Percentiles rank a stretch among this genome's conserved stretches.
Evolutionary conservation across 139 green algal genomes (phyloP).

Genomic region (Chlamydomonas incerta): DNA sequence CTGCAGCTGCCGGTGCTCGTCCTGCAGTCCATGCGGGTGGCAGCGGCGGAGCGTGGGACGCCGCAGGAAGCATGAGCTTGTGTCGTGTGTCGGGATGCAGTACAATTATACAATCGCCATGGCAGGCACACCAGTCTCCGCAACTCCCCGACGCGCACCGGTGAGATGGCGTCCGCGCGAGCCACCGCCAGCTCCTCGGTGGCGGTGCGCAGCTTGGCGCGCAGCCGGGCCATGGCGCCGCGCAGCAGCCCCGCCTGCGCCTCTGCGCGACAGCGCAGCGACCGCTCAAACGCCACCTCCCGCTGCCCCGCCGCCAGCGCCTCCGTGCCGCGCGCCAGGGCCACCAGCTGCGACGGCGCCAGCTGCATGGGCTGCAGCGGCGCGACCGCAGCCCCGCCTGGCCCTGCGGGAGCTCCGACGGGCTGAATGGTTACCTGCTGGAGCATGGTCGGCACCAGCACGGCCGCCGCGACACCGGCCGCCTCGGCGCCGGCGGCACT

Average conservation of each 20-base stretch:
- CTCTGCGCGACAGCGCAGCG: constrained; percentile 44
- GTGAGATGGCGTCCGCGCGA: constrained; percentile 1
- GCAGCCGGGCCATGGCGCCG: constrained; percentile 24
- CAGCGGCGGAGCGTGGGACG: no score
- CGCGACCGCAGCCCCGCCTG: background rate
- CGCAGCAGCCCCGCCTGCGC: constrained; percentile 19
- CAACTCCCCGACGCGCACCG: background rate
- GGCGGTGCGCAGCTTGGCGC: constrained; percentile 18
- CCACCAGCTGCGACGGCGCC: constrained; percentile 31
- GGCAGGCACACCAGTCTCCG: background rate
- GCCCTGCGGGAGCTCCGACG: background rate
- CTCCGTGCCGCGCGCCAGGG: constrained; percentile 42
- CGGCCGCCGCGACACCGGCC: no score
- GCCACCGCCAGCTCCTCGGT: constrained; percentile 37
- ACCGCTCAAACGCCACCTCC: constrained; percentile 47
- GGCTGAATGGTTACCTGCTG: no score
- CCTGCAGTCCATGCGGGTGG: no score
- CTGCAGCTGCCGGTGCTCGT: constrained; percentile 45
- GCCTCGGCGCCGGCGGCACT: no score
- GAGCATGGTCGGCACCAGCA: no score
- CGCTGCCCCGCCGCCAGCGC: constrained; percentile 57
- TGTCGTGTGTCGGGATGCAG: no score
- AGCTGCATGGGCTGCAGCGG: background rate
- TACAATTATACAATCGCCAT: no score
- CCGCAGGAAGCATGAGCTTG: no score